These are phyloP conservation scores for Croton laevigatus DNA, from an alignment of 441 rosid genomes.

Conservation along the genomic window DNA sequence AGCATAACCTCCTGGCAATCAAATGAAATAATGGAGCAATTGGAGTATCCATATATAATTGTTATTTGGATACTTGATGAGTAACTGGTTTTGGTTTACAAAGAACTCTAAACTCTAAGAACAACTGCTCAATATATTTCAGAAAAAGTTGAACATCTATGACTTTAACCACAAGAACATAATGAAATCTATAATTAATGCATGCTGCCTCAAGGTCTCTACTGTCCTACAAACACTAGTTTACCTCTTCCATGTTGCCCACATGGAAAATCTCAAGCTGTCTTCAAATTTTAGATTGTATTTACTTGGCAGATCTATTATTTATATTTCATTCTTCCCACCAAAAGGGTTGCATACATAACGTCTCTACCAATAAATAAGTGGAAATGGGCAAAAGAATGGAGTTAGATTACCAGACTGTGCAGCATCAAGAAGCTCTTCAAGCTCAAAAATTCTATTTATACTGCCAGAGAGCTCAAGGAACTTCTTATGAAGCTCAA, in stretches of 20 bases:
- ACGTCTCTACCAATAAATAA: no score
- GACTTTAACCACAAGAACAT: neutral
- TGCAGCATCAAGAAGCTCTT: slow-evolving; percentile 90
- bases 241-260: neutral
- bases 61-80: neutral
- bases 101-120: neutral
- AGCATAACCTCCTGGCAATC: neutral
- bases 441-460: slow-evolving; percentile 94
- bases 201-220: neutral
- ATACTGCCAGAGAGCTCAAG: slow-evolving; percentile 92
- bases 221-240: neutral
- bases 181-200: neutral
- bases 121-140: neutral
- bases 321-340: neutral
- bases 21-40: neutral
- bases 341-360: no score
- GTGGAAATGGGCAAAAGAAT: slow-evolving; percentile 1
- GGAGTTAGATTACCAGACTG: slow-evolving; percentile 58
- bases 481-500: slow-evolving; percentile 88
- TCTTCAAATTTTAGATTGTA: neutral
- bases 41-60: neutral
- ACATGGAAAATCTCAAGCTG: neutral
- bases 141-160: neutral
- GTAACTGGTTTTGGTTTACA: neutral
- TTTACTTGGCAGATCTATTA: neutral